phyloP scores from a whole-genome alignment of 805 yeast genomes.

The Clavispora vitiphila region DNA sequence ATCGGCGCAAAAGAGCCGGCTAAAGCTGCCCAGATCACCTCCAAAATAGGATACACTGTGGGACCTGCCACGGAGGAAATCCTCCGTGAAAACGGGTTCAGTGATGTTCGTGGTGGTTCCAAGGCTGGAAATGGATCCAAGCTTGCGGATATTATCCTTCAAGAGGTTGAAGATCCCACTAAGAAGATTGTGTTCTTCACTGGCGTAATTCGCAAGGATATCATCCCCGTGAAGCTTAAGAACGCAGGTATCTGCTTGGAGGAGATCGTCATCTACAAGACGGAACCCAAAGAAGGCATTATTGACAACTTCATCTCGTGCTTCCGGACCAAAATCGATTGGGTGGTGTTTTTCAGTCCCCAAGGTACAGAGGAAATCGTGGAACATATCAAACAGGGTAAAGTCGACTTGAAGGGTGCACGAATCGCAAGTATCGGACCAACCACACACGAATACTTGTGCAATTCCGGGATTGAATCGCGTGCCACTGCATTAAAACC shows the following conservation, averaged over 20 bases:
- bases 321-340: constrained; percentile 21
- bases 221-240: constrained; percentile 60
- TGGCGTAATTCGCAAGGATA: constrained; percentile 80
- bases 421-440: constrained; percentile 87
- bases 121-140: constrained; percentile 77
- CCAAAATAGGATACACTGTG: constrained; percentile 71
- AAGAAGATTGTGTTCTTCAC: constrained; percentile 63
- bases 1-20: constrained; percentile 14
- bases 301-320: constrained; percentile 29
- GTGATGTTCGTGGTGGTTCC: constrained; percentile 63
- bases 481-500: constrained; percentile 69
- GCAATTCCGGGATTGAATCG: constrained; percentile 48
- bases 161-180: constrained; percentile 22
- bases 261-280: constrained; percentile 68
- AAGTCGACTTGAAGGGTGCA: constrained; percentile 13
- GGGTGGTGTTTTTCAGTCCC: constrained; percentile 89
- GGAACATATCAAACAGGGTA: constrained; percentile 22
- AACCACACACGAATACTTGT: constrained; percentile 68
- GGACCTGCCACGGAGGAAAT: constrained; percentile 82
- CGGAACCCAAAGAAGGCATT: constrained; percentile 48
- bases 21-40: constrained; percentile 23
- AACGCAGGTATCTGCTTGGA: constrained; percentile 39
- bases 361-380: constrained; percentile 75
- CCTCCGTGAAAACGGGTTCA: constrained; percentile 58
- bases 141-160: constrained; percentile 58